phyloP scores from a whole-genome alignment of 2,329 filamentous ascomycete species.

The Aquanectria penicillioides region DNA sequence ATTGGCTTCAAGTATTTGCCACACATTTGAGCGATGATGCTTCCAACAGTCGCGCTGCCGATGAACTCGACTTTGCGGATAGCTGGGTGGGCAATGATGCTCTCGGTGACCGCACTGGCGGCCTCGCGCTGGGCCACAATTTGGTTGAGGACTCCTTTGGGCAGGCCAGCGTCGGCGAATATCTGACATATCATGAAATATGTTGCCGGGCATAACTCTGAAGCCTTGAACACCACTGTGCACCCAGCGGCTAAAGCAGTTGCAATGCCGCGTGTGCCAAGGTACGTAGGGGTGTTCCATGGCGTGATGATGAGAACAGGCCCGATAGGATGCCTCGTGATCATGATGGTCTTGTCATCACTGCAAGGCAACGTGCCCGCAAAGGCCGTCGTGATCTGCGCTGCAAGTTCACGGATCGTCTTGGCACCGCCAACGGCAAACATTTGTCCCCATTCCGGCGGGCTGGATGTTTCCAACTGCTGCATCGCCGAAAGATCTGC shows the following conservation, averaged over 20 bases:
- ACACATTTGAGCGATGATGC: not conserved
- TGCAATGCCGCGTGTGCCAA: conserved; percentile 11
- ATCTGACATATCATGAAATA: not conserved
- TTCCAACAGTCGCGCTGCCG: conserved; percentile 17
- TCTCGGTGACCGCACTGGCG: not conserved
- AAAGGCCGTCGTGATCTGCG: not conserved
- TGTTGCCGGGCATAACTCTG: conserved; percentile 12
- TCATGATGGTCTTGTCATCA: not conserved
- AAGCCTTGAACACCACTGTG: conserved; percentile 25
- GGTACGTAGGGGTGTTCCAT: conserved; percentile 15
- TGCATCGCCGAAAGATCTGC: not conserved
- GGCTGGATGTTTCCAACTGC: conserved; percentile 1
- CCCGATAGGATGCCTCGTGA: not conserved
- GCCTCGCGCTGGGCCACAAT: not conserved
- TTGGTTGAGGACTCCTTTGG: conserved; percentile 8
- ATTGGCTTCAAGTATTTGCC: conserved; percentile 19
- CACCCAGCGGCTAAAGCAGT: conserved; percentile 16
- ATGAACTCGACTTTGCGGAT: conserved; percentile 25
- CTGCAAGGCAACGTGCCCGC: not conserved
- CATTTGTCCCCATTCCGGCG: not conserved
- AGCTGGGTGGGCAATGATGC: conserved; percentile 13
- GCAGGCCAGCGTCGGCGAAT: conserved; percentile 14
- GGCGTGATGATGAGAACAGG: conserved; percentile 19
- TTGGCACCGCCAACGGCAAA: not conserved
- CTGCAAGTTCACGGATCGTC: not conserved